phyloP scores from a whole-genome alignment of 1,139 yeast species.

The Debaryomyces fabryi region DNA sequence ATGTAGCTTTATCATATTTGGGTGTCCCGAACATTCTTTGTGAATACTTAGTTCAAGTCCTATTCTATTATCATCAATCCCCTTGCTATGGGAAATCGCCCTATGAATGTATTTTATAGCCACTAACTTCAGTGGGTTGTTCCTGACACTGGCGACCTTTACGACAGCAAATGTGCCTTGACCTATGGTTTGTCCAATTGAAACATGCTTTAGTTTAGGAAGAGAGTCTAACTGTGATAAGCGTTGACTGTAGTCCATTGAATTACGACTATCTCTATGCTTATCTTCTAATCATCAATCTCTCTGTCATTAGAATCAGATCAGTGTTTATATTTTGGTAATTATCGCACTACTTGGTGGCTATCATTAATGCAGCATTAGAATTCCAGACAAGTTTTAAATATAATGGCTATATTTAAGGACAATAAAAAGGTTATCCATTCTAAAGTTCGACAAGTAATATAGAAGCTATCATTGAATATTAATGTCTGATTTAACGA shows the following conservation, averaged over 20 bases:
- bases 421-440: neutral
- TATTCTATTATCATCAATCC: conserved; percentile 48
- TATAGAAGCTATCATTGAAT: neutral
- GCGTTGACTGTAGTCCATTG: conserved; percentile 4
- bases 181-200: conserved; percentile 31
- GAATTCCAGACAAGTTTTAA: neutral
- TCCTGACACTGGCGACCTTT: conserved; percentile 23
- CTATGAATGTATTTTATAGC: conserved; percentile 63
- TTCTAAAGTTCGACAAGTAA: neutral
- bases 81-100: conserved; percentile 44
- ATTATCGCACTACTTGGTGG: conserved; percentile 1
- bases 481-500: neutral
- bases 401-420: neutral
- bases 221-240: conserved; percentile 26
- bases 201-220: conserved; percentile 24
- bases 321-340: conserved; percentile 4
- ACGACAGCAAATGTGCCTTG: conserved; percentile 27
- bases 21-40: conserved; percentile 56
- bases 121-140: conserved; percentile 32
- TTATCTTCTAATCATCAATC: neutral
- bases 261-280: neutral
- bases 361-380: conserved; percentile 2
- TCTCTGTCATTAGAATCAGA: neutral
- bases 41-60: conserved; percentile 58
- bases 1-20: conserved; percentile 55